A percentile compares a stretch with the other conserved stretches of the same genome.
phyloP scores from a whole-genome alignment of 176 grass and related monocot genomes.

The Areca catechu region DNA sequence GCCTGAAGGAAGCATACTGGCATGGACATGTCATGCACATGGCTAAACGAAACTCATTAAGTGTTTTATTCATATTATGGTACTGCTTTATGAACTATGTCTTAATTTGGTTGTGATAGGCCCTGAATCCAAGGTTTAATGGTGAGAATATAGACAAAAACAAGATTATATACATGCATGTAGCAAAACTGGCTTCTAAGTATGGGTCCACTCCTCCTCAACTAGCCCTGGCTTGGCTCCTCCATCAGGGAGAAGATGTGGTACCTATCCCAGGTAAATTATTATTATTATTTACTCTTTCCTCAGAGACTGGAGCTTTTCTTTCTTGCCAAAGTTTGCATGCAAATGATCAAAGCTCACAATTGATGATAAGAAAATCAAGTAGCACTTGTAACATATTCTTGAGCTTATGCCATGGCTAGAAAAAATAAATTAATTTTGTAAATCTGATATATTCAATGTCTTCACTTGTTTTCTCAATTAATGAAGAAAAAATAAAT shows the following conservation, averaged over 20 bases:
- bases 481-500: too few relatives aligned
- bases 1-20: constrained; percentile 47
- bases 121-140: constrained; percentile 12
- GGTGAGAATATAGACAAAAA: constrained; percentile 18
- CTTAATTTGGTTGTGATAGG: not conserved
- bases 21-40: constrained; percentile 38
- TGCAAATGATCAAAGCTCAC: too few relatives aligned
- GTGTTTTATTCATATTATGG: too few relatives aligned
- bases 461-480: too few relatives aligned
- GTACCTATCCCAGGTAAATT: constrained; percentile 14
- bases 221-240: constrained; percentile 19
- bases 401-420: too few relatives aligned
- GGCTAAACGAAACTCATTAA: too few relatives aligned
- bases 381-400: too few relatives aligned
- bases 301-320: not conserved
- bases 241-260: constrained; percentile 18
- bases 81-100: not conserved
- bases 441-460: too few relatives aligned
- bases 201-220: constrained; percentile 9
- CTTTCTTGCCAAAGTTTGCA: not conserved
- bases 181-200: constrained; percentile 3
- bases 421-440: too few relatives aligned
- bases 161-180: not conserved
- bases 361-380: too few relatives aligned
- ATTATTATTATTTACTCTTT: not conserved